A percentile compares a stretch with the other conserved stretches of the same genome.
Conservation (phyloP, 2,329 filamentous ascomycete species). For the Colletotrichum phormii region DNA sequence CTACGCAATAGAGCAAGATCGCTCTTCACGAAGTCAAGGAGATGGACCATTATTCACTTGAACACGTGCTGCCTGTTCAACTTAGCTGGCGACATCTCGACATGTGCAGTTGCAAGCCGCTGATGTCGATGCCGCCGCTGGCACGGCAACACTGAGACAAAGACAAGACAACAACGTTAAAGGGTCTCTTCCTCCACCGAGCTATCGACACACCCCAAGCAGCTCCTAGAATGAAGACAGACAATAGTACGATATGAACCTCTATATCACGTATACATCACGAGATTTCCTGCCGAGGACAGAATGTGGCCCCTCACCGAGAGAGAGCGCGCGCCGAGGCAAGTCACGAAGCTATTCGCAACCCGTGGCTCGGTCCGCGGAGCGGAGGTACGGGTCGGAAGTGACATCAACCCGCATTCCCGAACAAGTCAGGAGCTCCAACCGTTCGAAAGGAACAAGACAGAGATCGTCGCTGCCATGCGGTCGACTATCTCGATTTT, state of each 20-base stretch:
- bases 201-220: background rate
- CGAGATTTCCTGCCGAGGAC: background rate
- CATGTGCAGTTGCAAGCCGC: background rate
- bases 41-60: background rate
- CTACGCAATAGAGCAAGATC: background rate
- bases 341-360: conserved; percentile 24
- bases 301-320: background rate
- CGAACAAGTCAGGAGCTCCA: conserved; percentile 19
- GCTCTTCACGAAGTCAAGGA: background rate
- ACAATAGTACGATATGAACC: background rate
- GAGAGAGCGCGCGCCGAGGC: conserved; percentile 10
- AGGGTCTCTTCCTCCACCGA: background rate
- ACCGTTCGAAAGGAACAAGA: background rate
- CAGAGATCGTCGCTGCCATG: background rate
- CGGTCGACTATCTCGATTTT: conserved; percentile 22
- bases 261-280: background rate
- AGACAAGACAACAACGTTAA: background rate
- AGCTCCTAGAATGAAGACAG: background rate
- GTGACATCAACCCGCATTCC: conserved; percentile 30
- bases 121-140: conserved; percentile 7
- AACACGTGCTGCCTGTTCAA: background rate
- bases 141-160: conserved; percentile 6
- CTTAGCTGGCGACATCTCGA: background rate
- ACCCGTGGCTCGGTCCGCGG: conserved; percentile 21
- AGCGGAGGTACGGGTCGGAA: conserved; percentile 25